phyloP scores from a whole-genome alignment of 352 stramenopile species.

The Plasmopara viticola region DNA sequence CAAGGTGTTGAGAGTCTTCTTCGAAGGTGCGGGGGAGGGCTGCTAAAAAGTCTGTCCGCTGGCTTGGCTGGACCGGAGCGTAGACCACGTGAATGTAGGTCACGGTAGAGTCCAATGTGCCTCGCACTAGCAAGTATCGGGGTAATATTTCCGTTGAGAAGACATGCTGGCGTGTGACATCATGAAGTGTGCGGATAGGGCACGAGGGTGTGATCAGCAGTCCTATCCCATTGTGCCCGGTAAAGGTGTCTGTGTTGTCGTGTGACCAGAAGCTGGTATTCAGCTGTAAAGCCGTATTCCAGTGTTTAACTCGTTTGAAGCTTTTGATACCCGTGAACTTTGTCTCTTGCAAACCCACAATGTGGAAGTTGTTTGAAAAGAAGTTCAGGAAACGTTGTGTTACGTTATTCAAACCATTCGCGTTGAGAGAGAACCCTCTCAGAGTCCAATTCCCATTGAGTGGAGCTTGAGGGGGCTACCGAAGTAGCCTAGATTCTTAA shows the following conservation, averaged over 20 bases:
- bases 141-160: too few species aligned
- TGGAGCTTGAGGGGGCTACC: background rate
- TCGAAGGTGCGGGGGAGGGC: too few species aligned
- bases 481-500: background rate
- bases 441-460: background rate
- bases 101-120: too few species aligned
- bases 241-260: background rate
- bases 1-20: too few species aligned
- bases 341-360: too few species aligned
- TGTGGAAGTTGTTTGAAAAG: background rate
- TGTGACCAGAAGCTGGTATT: conserved; percentile 2
- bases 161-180: background rate
- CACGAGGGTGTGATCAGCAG: background rate
- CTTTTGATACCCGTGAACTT: background rate
- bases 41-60: too few species aligned
- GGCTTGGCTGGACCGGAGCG: too few species aligned
- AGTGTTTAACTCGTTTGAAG: conserved; percentile 1
- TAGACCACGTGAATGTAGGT: too few species aligned
- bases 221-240: background rate
- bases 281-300: background rate
- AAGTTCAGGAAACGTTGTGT: background rate
- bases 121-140: too few species aligned
- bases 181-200: background rate
- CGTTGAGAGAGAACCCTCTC: background rate
- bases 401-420: background rate